Conservation (phyloP, 1,139 yeast species). For the Geotrichum bryndzae region DNA sequence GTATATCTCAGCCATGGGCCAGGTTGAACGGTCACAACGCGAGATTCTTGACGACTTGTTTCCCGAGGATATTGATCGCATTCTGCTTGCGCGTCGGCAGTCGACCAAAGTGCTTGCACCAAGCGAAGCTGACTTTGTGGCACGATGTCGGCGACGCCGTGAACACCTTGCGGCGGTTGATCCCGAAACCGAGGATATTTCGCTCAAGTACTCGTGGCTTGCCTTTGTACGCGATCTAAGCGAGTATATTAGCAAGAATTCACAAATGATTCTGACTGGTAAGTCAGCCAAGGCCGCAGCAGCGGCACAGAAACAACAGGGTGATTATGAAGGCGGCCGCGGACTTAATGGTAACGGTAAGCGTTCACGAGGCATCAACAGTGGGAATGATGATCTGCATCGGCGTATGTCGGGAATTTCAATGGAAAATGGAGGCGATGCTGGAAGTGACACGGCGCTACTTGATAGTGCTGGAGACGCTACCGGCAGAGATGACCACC, state of each 20-base stretch:
- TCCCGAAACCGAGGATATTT: constrained; percentile 44
- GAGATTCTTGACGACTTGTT: constrained; percentile 74
- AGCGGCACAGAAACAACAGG: not conserved
- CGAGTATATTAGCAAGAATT: constrained; percentile 71
- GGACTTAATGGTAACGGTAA: not conserved
- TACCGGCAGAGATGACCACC: not conserved
- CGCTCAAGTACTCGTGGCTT: constrained; percentile 67
- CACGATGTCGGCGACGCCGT: constrained; percentile 63
- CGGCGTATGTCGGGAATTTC: not conserved
- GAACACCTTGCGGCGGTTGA: constrained; percentile 49
- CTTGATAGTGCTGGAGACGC: not conserved
- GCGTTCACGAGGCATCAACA: not conserved
- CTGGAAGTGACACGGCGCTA: not conserved
- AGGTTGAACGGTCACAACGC: constrained; percentile 58
- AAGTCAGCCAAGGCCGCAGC: constrained; percentile 5
- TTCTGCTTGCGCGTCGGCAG: constrained; percentile 38
- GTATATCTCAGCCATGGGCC: constrained; percentile 78
- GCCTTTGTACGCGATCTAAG: constrained; percentile 65
- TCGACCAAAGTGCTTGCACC: constrained; percentile 45
- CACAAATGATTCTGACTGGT: constrained; percentile 19
- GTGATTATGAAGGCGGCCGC: not conserved
- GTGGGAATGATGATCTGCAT: not conserved
- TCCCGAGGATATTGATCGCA: constrained; percentile 48
- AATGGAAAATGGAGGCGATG: not conserved
- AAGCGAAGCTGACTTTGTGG: constrained; percentile 64